Base-by-base conservation (phyloP, 1,284 basidiomycete species). In the Boletellus sp. region DNA sequence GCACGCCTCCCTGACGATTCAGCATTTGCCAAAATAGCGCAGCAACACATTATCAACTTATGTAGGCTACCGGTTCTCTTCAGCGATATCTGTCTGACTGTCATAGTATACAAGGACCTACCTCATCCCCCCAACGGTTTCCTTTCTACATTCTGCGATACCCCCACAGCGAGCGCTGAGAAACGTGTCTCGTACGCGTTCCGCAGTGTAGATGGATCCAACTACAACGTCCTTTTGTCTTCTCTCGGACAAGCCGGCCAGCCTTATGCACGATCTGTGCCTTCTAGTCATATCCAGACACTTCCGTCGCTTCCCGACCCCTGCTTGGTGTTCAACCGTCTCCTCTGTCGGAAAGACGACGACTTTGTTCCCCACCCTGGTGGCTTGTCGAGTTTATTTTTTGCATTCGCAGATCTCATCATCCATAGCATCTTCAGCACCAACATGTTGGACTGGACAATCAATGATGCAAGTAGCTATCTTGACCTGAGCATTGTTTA, bases 401-500 rank as follows among this genome's bases (percentile, higher is more conserved):
- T 92, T 60, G 83, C 86, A 0, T 89, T 89, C 59, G 90, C 90
- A 8, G 79, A 89, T 59, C 70, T 91, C 50, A 75, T 92, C 56
- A 90, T 87, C 58, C 89, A 92, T 66, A 77, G 72, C 54, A 75
- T 87, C 56, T 91, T 91, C 73, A 74, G 84, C 55, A 90, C 89
- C 4, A 74, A 80, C 57, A 71, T 63, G 41, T 50, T 37, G 2
- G 75, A 86, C 62, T 74, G 71, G 68, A 76, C 72, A 0, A 79
- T 82, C 60, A 93, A 93, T 63, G 69, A 81, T 50, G 72, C 83
- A 2, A 85, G 82, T 58, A 86, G 83, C 56, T 93, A 93, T 65
- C 75, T 93, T 26, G 90, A 93, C 60, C 68, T 93, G 28, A 84
- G 83, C 59, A 79, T 88, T 8, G 69, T 93, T 5, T 93, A 93